Conservation (phyloP, 768 basidiomycete genomes). For the Termitomyces sp. region DNA sequence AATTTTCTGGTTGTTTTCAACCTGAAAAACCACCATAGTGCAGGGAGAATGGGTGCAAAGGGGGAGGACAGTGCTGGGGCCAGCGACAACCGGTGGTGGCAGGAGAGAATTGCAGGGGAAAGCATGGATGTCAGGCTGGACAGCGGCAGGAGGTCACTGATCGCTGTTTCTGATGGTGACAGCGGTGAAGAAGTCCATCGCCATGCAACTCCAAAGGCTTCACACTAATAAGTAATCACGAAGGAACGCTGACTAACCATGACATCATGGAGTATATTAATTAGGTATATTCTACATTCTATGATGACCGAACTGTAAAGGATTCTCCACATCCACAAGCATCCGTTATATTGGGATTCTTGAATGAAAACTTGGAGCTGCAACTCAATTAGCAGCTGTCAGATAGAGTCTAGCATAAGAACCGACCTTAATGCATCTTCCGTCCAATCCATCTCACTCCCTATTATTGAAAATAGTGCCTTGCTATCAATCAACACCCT, state of each 20-base stretch:
- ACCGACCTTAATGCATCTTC: slow-evolving; percentile 83
- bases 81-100: no score
- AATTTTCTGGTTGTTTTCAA: no score
- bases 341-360: slow-evolving; percentile 93
- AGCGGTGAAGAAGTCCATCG: slow-evolving; percentile 42
- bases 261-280: slow-evolving; percentile 13
- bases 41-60: slow-evolving; percentile 23
- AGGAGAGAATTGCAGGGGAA: slow-evolving; percentile 30
- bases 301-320: slow-evolving; percentile 57
- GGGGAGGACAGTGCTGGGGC: slow-evolving; percentile 9
- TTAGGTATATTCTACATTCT: background rate
- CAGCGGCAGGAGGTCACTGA: slow-evolving; percentile 14
- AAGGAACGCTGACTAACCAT: slow-evolving; percentile 9
- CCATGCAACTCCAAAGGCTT: background rate
- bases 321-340: slow-evolving; percentile 96
- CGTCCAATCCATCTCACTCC: slow-evolving; percentile 98
- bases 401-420: background rate
- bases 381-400: background rate
- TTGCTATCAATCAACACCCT: slow-evolving; percentile 93
- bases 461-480: slow-evolving; percentile 96
- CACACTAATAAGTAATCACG: background rate
- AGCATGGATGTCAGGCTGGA: slow-evolving; percentile 26
- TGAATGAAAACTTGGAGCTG: slow-evolving; percentile 79
- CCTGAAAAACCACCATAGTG: no score
- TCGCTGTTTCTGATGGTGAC: no score